Percentiles rank a stretch among this genome's conserved stretches.
Evolutionary conservation across 805 yeast genomes (phyloP).

Genomic region (Pichia manshurica): DNA sequence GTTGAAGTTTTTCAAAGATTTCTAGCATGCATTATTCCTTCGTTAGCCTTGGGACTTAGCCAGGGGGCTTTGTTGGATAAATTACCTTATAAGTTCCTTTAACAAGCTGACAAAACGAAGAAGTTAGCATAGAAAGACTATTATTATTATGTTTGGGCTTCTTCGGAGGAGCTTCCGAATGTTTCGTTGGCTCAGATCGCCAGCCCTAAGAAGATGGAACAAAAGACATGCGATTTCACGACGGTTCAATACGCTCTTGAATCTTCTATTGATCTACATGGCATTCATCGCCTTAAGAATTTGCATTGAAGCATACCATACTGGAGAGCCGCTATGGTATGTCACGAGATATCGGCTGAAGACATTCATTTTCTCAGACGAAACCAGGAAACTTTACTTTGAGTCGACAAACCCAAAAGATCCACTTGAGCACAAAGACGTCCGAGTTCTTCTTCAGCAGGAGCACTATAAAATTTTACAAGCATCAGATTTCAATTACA

Average conservation of each 20-base stretch:
- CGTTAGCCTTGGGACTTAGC: no score
- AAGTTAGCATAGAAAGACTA: no score
- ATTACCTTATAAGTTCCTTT: no score
- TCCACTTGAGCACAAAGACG: conserved; percentile 3
- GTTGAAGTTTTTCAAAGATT: no score
- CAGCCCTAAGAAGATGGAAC: background rate
- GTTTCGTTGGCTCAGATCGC: background rate
- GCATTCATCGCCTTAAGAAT: background rate
- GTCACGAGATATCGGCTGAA: conserved; percentile 9
- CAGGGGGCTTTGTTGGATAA: no score
- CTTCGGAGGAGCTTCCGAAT: background rate
- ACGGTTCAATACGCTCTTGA: background rate
- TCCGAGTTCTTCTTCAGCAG: conserved; percentile 8
- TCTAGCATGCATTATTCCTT: no score
- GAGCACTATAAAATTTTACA: conserved; percentile 12
- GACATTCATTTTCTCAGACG: background rate
- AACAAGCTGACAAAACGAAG: no score
- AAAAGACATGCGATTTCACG: background rate
- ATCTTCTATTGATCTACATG: background rate
- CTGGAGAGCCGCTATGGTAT: conserved; percentile 9
- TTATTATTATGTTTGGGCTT: background rate
- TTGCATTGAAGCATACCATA: background rate
- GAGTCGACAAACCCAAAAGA: background rate
- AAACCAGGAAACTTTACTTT: background rate
- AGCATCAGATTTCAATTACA: conserved; percentile 10